Evolutionary conservation across 1,284 basidiomycete genomes (phyloP), one percentile per base, ranked within the genome.

Genomic region (Lentinula novae-zelandiae): DNA sequence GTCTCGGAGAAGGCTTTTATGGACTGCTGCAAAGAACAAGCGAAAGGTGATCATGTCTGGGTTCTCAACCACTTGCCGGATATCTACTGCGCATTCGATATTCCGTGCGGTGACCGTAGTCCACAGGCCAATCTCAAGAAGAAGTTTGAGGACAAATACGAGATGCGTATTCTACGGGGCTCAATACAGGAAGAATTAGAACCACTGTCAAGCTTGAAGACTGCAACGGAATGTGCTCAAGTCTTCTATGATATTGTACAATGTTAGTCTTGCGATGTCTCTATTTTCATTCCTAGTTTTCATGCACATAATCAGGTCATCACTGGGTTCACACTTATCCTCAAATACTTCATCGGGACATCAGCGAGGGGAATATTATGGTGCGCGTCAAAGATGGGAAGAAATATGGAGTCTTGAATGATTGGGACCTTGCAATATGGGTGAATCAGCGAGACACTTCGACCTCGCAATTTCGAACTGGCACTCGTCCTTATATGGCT

Each of bases 401-500:
- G 22, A 27, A 27, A 27, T 27, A 27, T 27, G 22, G 22, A 27
- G 22, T 27, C 22, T 27, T 27, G 22, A 27, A 27, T 3, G 22
- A 27, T 27, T 27, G 22, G 22, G 22, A 27, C 22, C 22, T 27
- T 27, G 22, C 22, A 27, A 27, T 27, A 3, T 27, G 22, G 22
- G 2, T 27, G 22, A 17, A 44, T 27, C 3, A 44, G 3, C 54
- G 46, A 8, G 40, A 40, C n/a, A 46, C 48, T 2, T 42, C 60
- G 5, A 44, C 49, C 7, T 50, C 53, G 8, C 17, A 50, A 17
- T 44, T 56, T 39, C 44, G 60, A n/a, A 56, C 60, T 39, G 60
- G 60, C 9, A 60, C 60, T 2, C 54, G 36, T n/a, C 56, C 56
- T 9, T 62, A 54, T 40, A 62, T 58, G 61, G 57, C 57, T 15